Conservation (phyloP, 352 stramenopile species). For the Pythium brachiatum region DNA sequence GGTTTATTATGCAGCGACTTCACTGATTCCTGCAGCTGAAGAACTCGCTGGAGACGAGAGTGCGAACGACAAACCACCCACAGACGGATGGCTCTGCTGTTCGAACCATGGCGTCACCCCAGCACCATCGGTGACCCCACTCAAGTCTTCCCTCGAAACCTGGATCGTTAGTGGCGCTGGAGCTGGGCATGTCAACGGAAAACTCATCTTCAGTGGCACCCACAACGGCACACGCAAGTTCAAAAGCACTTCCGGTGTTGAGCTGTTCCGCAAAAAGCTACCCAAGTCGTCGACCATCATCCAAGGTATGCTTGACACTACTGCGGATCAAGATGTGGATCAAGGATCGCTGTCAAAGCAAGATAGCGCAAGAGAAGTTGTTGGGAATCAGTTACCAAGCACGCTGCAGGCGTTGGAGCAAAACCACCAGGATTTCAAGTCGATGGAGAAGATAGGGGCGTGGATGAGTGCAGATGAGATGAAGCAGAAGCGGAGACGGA, state of each 20-base stretch:
- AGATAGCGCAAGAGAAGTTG: background rate
- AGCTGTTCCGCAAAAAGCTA: constrained; percentile 72
- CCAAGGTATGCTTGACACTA: constrained; percentile 27
- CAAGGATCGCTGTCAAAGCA: background rate
- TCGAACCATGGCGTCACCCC: constrained; percentile 44
- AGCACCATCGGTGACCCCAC: constrained; percentile 25
- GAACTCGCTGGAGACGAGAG: background rate
- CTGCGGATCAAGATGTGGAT: constrained; percentile 3
- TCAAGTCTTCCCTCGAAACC: constrained; percentile 60
- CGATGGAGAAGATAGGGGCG: constrained; percentile 60
- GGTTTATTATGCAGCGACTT: constrained; percentile 61
- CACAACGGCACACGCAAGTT: constrained; percentile 55
- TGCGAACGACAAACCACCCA: constrained; percentile 31
- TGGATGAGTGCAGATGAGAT: constrained; percentile 61
- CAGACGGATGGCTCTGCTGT: constrained; percentile 53
- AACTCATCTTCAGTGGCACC: constrained; percentile 56
- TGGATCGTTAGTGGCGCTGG: constrained; percentile 58
- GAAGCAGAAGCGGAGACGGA: constrained; percentile 37
- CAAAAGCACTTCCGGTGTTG: constrained; percentile 58
- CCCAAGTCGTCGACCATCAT: constrained; percentile 44
- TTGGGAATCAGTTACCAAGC: constrained; percentile 29
- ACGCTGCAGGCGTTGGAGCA: constrained; percentile 37
- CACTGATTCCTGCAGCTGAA: constrained; percentile 4
- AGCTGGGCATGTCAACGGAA: constrained; percentile 51
- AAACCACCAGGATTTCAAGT: constrained; percentile 47